Percentiles rank a stretch among this genome's conserved stretches.
Conservation (phyloP, 768 basidiomycete species). For the Suillus ampliporus region DNA sequence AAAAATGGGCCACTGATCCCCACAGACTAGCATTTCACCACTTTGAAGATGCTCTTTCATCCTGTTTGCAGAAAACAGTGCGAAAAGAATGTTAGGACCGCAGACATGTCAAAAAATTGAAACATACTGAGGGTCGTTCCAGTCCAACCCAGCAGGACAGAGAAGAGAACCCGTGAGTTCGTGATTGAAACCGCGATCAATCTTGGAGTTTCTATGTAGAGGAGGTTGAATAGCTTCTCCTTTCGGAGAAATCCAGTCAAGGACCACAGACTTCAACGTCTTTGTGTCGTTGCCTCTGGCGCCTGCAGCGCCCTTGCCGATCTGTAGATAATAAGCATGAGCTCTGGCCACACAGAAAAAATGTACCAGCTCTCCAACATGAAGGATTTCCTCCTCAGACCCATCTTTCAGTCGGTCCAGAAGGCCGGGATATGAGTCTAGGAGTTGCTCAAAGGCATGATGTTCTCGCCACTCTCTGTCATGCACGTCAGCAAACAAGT, state of each 20-base stretch:
- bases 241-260: slow-evolving; percentile 26
- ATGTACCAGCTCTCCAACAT: slow-evolving; percentile 2
- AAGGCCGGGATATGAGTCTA: slow-evolving; percentile 5
- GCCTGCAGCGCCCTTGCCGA: slow-evolving; percentile 9
- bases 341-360: not conserved
- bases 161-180: slow-evolving; percentile 24
- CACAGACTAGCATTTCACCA: slow-evolving; percentile 13
- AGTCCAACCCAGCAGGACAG: slow-evolving; percentile 25
- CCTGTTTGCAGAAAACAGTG: not conserved
- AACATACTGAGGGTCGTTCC: slow-evolving; percentile 23
- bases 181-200: slow-evolving; percentile 22
- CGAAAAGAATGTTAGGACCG: not conserved
- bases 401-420: slow-evolving; percentile 1
- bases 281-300: slow-evolving; percentile 12
- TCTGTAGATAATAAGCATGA: not conserved
- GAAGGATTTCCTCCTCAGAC: slow-evolving; percentile 10
- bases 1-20: slow-evolving; percentile 27
- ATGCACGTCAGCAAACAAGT: too few relatives aligned
- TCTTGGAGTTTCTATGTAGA: slow-evolving; percentile 18
- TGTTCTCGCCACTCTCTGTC: slow-evolving; percentile 10
- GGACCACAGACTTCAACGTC: slow-evolving; percentile 15
- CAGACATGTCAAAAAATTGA: not conserved
- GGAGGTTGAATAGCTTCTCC: slow-evolving; percentile 21
- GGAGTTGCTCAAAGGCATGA: not conserved
- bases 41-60: slow-evolving; percentile 14